A percentile compares a stretch with the other conserved stretches of the same genome.
Conservation (phyloP, 208 protist genomes). For the Acanthamoeba culbertsoni region DNA sequence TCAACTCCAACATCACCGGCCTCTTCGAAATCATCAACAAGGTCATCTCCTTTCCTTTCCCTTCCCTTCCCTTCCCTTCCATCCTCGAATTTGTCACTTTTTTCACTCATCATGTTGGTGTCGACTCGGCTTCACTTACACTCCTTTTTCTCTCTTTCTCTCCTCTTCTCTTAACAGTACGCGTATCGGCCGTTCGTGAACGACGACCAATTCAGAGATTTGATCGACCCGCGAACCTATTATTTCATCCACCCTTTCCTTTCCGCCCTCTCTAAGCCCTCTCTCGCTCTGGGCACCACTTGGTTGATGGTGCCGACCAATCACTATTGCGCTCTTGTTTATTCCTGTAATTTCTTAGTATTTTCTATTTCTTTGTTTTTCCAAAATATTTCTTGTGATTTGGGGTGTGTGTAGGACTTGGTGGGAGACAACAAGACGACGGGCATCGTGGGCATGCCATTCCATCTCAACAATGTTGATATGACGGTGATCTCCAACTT, state of each 20-base stretch:
- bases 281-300: background rate
- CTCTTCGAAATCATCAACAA: conserved; percentile 18
- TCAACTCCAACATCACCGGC: background rate
- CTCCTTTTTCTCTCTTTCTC: background rate
- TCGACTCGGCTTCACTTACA: too few relatives aligned
- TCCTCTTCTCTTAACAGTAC: background rate
- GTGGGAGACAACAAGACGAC: background rate
- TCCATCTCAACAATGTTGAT: conserved; percentile 12
- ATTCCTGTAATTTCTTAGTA: background rate
- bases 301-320: background rate
- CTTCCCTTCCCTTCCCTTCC: too few relatives aligned
- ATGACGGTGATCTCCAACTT: conserved; percentile 34
- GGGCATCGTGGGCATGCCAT: background rate
- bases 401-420: background rate
- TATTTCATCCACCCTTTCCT: background rate
- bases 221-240: background rate
- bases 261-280: background rate
- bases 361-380: too few relatives aligned
- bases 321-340: background rate
- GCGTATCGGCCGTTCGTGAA: background rate
- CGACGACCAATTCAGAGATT: background rate
- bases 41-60: too few relatives aligned
- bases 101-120: too few relatives aligned
- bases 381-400: background rate
- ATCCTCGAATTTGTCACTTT: too few relatives aligned